A percentile compares a stretch with the other conserved stretches of the same genome.
Conservation (phyloP, 2,329 filamentous ascomycete genomes). For the Alternaria brassicae region DNA sequence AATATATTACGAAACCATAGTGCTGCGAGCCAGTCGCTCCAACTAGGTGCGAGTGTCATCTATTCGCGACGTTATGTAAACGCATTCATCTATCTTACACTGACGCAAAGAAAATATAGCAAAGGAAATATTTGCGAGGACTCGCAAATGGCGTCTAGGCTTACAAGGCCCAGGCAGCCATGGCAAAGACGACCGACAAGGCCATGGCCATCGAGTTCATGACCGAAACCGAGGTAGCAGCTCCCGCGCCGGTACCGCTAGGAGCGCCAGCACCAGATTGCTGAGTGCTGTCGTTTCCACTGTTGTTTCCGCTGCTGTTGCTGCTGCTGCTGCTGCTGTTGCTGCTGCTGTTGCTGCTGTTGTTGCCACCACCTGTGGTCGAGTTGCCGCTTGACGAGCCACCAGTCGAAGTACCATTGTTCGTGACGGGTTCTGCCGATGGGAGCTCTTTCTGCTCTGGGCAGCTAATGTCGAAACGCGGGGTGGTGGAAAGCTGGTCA, state of each 20-base stretch:
- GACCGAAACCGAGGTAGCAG: constrained; percentile 23
- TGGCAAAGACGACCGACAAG: constrained; percentile 36
- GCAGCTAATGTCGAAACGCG: constrained; percentile 64
- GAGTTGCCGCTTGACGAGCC: constrained; percentile 20
- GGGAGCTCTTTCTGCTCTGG: constrained; percentile 28
- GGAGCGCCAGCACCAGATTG: not conserved
- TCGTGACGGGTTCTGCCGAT: constrained; percentile 23
- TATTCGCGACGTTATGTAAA: not conserved
- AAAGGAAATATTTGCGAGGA: not conserved
- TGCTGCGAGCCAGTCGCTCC: constrained; percentile 6
- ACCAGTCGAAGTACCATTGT: constrained; percentile 23
- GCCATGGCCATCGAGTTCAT: constrained; percentile 36
- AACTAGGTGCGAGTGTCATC: constrained; percentile 2
- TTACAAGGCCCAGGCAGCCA: constrained; percentile 36
- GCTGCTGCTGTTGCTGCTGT: constrained; percentile 5
- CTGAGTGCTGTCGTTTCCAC: not conserved
- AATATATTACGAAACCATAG: constrained; percentile 11
- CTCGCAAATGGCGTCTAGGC: not conserved
- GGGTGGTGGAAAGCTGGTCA: constrained; percentile 60
- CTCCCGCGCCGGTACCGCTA: constrained; percentile 16
- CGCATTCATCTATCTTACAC: constrained; percentile 4
- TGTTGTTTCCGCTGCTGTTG: not conserved
- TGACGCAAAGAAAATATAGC: constrained; percentile 3
- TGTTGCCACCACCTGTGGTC: constrained; percentile 6
- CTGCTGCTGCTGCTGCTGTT: not conserved